phyloP scores from a whole-genome alignment of 202 grass and related monocot species.

The Thinopyrum obtusiflorum region DNA sequence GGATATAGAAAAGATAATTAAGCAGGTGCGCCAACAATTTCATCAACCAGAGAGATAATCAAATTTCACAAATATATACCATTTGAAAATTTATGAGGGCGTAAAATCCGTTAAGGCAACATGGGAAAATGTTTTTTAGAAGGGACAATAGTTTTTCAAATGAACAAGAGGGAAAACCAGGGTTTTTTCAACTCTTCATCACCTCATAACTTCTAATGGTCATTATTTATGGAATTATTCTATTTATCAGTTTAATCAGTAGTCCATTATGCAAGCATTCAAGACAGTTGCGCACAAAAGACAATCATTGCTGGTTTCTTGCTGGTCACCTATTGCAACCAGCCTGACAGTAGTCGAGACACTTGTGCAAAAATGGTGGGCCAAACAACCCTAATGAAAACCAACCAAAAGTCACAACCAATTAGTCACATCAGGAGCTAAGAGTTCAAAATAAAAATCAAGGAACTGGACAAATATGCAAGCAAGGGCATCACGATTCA shows the following conservation, averaged over 20 bases:
- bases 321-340: not conserved
- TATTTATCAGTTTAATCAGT: not conserved
- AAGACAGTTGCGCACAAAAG: not conserved
- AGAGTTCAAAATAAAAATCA: not conserved
- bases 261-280: not conserved
- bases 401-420: not conserved
- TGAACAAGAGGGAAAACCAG: not conserved
- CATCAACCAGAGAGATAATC: not conserved
- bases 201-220: not conserved
- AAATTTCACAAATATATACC: not conserved
- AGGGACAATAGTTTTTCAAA: not conserved
- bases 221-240: not conserved
- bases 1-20: conserved; percentile 4
- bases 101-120: not conserved
- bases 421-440: not conserved
- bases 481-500: not conserved
- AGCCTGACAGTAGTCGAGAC: not conserved
- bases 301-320: not conserved
- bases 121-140: not conserved
- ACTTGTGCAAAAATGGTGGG: not conserved
- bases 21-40: not conserved
- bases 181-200: not conserved
- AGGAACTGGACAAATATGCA: not conserved
- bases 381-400: not conserved
- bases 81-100: not conserved